Base-by-base conservation (phyloP, 1,284 basidiomycete genomes). In the Peniophora sp. region DNA sequence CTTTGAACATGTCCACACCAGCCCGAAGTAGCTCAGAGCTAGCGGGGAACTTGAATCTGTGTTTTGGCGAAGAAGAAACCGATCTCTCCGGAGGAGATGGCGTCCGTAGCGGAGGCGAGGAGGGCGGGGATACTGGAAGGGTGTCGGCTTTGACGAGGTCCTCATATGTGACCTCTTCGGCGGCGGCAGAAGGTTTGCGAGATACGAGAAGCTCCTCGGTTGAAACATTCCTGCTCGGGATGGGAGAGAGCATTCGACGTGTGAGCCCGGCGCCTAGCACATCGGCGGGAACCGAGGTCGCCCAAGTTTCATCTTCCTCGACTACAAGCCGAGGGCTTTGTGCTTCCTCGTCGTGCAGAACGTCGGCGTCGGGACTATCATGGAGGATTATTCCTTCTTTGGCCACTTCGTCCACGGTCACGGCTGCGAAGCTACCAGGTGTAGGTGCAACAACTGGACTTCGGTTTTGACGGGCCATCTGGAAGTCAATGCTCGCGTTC, bases 341-440 rank as follows among this genome's bases (percentile, higher is more conserved):
- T 22, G 3, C 32, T 8, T 23, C 47, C 51, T 47, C n/a, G n/a
- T n/a, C n/a, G n/a, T n/a, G n/a, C n/a, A n/a, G 14, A 49, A 43
- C 24, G 19, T 54, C 56, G 46, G 59, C 62, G 50, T 57, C 50
- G 45, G 32, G 25, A 50, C 52, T 54, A 25, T 73, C 69, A n/a
- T 59, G 63, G 3, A 70, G 70, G 47, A 68, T 68, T 17, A 72
- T 68, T n/a, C 73, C 68, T 58, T 70, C 76, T n/a, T 41, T 41
- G 54, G 82, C 81, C 1, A 81, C 72, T 59, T 85, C 82, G 55
- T 85, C 83, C 0, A 84, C 79, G 2, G 65, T 75, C 35, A 84
- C 68, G 51, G 66, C 57, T 12, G 68, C 51, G 44, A 56, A 63
- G 46, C 63, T 63, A 14, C 60, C 61, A 23, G 61, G 64, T 34